Conservation (phyloP, 345 rosid species). For the Erucastrum elatum region DNA sequence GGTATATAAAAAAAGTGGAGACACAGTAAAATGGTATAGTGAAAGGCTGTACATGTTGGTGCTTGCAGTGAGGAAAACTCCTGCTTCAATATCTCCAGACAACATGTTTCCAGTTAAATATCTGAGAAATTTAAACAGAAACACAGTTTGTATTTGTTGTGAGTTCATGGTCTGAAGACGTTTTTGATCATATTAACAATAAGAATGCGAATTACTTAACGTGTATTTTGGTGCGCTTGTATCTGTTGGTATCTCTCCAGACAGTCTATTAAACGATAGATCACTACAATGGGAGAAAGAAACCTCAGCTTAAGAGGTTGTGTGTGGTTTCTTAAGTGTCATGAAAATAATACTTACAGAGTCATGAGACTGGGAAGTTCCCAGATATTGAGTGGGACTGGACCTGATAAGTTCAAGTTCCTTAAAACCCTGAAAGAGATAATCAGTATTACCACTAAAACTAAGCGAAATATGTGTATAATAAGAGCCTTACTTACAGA, state of each 20-base stretch:
- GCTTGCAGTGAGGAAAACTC: slow-evolving; percentile 40
- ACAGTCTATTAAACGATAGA: slow-evolving; percentile 38
- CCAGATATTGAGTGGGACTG: slow-evolving; percentile 38
- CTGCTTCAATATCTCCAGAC: slow-evolving; percentile 35
- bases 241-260: slow-evolving; percentile 37
- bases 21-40: neutral
- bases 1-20: neutral
- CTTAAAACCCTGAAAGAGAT: slow-evolving; percentile 29
- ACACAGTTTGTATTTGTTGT: neutral
- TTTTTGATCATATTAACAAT: neutral
- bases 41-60: slow-evolving; percentile 32
- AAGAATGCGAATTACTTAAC: slow-evolving; percentile 3
- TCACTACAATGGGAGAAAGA: slow-evolving; percentile 20
- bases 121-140: slow-evolving; percentile 7
- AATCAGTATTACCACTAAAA: neutral
- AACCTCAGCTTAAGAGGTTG: neutral
- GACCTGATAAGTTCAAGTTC: slow-evolving; percentile 34
- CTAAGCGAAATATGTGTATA: neutral
- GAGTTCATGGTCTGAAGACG: neutral
- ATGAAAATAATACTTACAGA: slow-evolving; percentile 29
- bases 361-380: slow-evolving; percentile 32
- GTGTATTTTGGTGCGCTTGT: slow-evolving; percentile 32
- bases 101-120: slow-evolving; percentile 40
- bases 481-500: slow-evolving; percentile 16
- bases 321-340: neutral